These are phyloP conservation scores for Russula dissimulans DNA, from an alignment of 768 basidiomycete species.

Conservation along the genomic window DNA sequence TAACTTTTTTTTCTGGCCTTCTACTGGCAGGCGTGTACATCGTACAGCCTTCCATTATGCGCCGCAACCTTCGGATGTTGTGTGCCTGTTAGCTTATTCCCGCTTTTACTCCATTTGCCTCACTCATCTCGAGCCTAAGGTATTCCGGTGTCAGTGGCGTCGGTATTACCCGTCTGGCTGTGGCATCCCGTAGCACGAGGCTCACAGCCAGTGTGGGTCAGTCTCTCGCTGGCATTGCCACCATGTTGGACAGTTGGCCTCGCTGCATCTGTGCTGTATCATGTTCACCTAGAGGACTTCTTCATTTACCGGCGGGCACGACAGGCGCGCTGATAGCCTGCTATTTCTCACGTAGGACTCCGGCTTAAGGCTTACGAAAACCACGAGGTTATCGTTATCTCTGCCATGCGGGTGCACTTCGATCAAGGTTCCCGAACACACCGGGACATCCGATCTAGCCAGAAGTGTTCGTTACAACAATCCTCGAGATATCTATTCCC, in stretches of 20 bases:
- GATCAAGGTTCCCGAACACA: conserved; percentile 3
- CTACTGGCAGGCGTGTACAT: not conserved
- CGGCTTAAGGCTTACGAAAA: not conserved
- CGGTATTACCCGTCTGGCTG: not conserved
- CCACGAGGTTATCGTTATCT: not conserved
- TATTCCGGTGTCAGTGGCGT: not conserved
- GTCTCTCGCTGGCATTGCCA: not conserved
- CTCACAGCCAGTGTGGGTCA: not conserved
- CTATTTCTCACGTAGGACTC: not conserved
- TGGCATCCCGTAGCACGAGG: conserved; percentile 4
- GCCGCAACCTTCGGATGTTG: conserved; percentile 1
- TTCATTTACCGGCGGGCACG: not conserved
- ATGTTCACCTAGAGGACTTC: not conserved
- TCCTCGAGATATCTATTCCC: not conserved
- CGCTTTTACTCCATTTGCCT: conserved; percentile 4
- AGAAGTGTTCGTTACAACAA: not conserved
- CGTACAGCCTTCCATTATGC: not conserved
- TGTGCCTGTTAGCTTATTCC: not conserved
- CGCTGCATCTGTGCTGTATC: not conserved
- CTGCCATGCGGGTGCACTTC: not conserved
- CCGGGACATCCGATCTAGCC: not conserved
- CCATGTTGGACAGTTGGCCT: not conserved
- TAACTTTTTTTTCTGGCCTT: not conserved
- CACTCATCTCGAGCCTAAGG: not conserved
- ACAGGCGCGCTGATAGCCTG: not conserved